A percentile compares a stretch with the other conserved stretches of the same genome.
phyloP scores from a whole-genome alignment of 2,329 filamentous ascomycete species.

The Fusarium nelsonii region DNA sequence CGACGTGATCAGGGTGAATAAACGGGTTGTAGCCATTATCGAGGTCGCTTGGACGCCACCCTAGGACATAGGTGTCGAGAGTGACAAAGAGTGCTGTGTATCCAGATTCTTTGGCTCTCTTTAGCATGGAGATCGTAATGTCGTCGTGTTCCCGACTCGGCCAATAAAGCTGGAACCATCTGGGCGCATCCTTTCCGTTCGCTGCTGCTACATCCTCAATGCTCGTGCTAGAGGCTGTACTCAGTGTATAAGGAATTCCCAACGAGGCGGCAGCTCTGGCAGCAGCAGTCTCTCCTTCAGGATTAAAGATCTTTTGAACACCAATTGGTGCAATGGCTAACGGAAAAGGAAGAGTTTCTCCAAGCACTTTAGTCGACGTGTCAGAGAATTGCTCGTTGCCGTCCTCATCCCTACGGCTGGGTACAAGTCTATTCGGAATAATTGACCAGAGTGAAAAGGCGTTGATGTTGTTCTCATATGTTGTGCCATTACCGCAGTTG shows the following conservation, averaged over 20 bases:
- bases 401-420: constrained; percentile 22
- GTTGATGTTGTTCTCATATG: constrained; percentile 24
- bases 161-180: constrained; percentile 38
- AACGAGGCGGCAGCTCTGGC: constrained; percentile 16
- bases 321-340: constrained; percentile 26
- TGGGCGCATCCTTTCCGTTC: constrained; percentile 2
- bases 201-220: constrained; percentile 31
- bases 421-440: constrained; percentile 12
- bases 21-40: constrained; percentile 38
- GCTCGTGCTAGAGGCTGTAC: constrained; percentile 30
- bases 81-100: constrained; percentile 21
- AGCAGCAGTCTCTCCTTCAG: constrained; percentile 14
- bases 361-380: constrained; percentile 17
- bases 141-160: constrained; percentile 29
- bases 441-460: constrained; percentile 20
- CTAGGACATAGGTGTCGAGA: constrained; percentile 15
- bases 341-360: constrained; percentile 22
- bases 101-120: constrained; percentile 11
- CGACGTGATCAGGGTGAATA: constrained; percentile 34
- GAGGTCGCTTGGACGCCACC: constrained; percentile 20
- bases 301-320: constrained; percentile 33
- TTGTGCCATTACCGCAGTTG: constrained; percentile 28
- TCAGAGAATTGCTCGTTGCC: constrained; percentile 28
- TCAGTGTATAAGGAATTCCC: constrained; percentile 11
- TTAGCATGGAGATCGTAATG: constrained; percentile 25